These are phyloP conservation scores for Sonneratia caseolaris DNA, from an alignment of 345 rosid genomes.

Conservation along the genomic window DNA sequence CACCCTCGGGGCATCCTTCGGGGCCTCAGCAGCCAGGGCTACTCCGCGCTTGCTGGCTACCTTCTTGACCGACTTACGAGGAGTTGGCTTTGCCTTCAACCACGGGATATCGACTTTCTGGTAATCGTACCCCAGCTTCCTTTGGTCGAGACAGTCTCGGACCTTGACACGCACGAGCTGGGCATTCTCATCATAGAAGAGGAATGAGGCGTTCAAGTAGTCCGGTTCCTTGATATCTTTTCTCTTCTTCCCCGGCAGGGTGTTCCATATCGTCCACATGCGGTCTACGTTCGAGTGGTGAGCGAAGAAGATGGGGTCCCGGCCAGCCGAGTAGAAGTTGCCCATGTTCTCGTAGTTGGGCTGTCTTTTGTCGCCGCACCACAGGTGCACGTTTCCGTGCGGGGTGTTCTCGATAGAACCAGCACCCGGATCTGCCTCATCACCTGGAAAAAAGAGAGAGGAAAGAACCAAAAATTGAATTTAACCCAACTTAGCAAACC, in stretches of 20 bases:
- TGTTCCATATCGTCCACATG: constrained; percentile 54
- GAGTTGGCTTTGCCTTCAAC: constrained; percentile 39
- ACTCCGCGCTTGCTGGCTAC: not conserved
- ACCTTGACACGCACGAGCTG: constrained; percentile 46
- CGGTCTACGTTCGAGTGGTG: constrained; percentile 59
- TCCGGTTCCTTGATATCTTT: constrained; percentile 34
- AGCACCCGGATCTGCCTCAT: constrained; percentile 36
- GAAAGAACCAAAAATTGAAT: too few species aligned
- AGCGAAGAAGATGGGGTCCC: constrained; percentile 49
- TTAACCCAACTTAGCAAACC: too few species aligned
- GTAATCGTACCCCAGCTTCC: constrained; percentile 27
- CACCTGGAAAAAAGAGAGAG: constrained; percentile 15
- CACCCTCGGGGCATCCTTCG: not conserved
- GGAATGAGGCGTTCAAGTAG: constrained; percentile 39
- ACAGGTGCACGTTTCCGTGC: constrained; percentile 34
- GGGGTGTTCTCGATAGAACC: constrained; percentile 49
- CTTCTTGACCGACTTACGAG: constrained; percentile 21
- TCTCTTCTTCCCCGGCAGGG: constrained; percentile 35
- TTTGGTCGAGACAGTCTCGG: constrained; percentile 34
- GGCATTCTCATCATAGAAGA: constrained; percentile 56
- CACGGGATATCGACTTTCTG: constrained; percentile 52
- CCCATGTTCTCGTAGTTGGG: constrained; percentile 57
- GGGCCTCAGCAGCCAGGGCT: constrained; percentile 28
- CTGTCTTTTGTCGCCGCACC: constrained; percentile 45
- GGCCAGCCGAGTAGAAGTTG: constrained; percentile 44